Evolutionary conservation across 2,329 filamentous ascomycete genomes (phyloP).

Genomic region (Cladosporium sp.): DNA sequence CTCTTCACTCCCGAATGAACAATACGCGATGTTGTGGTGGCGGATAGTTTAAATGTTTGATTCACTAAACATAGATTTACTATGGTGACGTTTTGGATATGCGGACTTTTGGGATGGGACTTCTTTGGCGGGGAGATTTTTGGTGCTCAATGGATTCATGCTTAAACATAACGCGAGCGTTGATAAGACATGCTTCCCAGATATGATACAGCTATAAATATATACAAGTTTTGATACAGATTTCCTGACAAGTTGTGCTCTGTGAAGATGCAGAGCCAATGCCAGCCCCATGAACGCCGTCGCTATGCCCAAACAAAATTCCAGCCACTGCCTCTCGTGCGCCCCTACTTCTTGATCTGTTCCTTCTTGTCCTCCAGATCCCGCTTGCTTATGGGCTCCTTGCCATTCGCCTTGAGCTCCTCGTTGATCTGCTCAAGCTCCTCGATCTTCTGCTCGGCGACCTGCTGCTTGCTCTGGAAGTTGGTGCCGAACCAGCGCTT

Average conservation of each 20-base stretch:
- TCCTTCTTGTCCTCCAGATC: slow-evolving; percentile 25
- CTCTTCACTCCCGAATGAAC: neutral
- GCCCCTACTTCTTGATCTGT: slow-evolving; percentile 24
- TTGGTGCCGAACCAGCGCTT: slow-evolving; percentile 38
- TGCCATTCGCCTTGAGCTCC: slow-evolving; percentile 27
- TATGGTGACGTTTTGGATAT: slow-evolving; percentile 18
- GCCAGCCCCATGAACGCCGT: slow-evolving; percentile 13
- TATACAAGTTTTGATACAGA: slow-evolving; percentile 14
- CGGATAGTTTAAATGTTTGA: neutral
- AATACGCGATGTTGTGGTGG: neutral
- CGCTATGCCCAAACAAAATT: slow-evolving; percentile 18
- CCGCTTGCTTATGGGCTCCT: slow-evolving; percentile 26
- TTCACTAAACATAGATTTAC: slow-evolving; percentile 6
- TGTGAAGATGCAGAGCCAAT: slow-evolving; percentile 9
- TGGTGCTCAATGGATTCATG: slow-evolving; percentile 16
- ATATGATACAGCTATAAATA: slow-evolving; percentile 14
- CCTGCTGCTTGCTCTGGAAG: slow-evolving; percentile 33
- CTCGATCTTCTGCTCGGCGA: slow-evolving; percentile 27
- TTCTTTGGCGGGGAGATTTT: slow-evolving; percentile 8
- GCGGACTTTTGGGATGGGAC: slow-evolving; percentile 6
- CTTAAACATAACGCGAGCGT: slow-evolving; percentile 5
- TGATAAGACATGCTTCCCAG: neutral
- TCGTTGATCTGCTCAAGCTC: slow-evolving; percentile 30
- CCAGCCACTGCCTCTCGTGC: slow-evolving; percentile 16
- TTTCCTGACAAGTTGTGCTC: slow-evolving; percentile 6